Conservation (phyloP, 2,329 filamentous ascomycete genomes). For the Nemania serpens region DNA sequence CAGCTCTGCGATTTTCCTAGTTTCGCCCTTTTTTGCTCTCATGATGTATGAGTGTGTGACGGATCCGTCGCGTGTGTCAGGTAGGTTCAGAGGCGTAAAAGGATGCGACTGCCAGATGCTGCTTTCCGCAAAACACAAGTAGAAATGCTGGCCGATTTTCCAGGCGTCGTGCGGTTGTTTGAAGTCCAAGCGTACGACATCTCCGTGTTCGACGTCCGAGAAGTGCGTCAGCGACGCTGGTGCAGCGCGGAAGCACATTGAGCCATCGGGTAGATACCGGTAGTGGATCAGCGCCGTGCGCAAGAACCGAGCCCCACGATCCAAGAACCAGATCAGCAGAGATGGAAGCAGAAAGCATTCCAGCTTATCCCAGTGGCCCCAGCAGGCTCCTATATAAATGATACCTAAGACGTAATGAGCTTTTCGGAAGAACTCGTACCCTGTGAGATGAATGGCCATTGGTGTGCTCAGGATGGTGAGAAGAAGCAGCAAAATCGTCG, state of each 20-base stretch:
- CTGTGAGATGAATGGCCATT: slow-evolving; percentile 66
- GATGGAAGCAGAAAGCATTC: slow-evolving; percentile 71
- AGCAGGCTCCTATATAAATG: slow-evolving; percentile 75
- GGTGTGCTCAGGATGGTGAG: slow-evolving; percentile 63
- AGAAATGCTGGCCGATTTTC: slow-evolving; percentile 73
- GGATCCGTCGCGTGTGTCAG: slow-evolving; percentile 45
- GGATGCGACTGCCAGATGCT: slow-evolving; percentile 76
- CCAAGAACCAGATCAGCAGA: slow-evolving; percentile 67
- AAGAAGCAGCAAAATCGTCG: slow-evolving; percentile 65
- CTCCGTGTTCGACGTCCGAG: slow-evolving; percentile 59
- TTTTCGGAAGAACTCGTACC: slow-evolving; percentile 80
- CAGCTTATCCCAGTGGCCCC: slow-evolving; percentile 73
- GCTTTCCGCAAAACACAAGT: slow-evolving; percentile 67
- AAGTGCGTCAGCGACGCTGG: slow-evolving; percentile 58
- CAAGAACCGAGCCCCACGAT: slow-evolving; percentile 62
- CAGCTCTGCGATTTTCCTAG: slow-evolving; percentile 46
- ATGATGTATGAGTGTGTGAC: slow-evolving; percentile 62
- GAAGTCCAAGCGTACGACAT: slow-evolving; percentile 70
- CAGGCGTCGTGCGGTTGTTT: slow-evolving; percentile 64
- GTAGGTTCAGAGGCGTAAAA: slow-evolving; percentile 66
- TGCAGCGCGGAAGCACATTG: slow-evolving; percentile 59
- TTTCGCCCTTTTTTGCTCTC: slow-evolving; percentile 63
- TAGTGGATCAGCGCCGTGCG: slow-evolving; percentile 66
- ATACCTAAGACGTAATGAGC: slow-evolving; percentile 74
- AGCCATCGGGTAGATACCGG: slow-evolving; percentile 51